phyloP scores from a whole-genome alignment of 768 basidiomycete genomes.

The Suillus placidus region DNA sequence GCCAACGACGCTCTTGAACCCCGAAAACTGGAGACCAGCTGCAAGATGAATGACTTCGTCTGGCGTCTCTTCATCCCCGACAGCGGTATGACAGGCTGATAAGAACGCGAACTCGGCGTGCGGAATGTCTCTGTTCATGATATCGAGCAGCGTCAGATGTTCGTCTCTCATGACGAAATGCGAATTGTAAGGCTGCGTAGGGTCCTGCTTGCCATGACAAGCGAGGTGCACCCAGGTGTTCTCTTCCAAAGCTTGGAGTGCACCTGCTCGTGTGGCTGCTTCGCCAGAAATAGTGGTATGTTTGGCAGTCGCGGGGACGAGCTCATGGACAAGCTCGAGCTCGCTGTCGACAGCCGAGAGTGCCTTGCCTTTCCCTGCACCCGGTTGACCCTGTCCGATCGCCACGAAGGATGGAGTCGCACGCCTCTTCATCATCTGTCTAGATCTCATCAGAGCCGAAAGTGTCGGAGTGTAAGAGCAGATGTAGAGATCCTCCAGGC shows the following conservation, averaged over 20 bases:
- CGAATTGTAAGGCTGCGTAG: slow-evolving; percentile 27
- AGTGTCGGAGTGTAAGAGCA: background rate
- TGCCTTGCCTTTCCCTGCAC: background rate
- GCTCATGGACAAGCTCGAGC: background rate
- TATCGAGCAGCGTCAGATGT: background rate
- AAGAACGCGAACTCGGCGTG: background rate
- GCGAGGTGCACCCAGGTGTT: slow-evolving; percentile 36
- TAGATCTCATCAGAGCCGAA: background rate
- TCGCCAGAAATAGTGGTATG: slow-evolving; percentile 13
- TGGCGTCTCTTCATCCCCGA: too few species aligned
- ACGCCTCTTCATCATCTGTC: background rate
- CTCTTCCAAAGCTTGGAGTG: slow-evolving; percentile 15
- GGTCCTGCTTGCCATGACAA: slow-evolving; percentile 31
- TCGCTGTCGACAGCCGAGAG: background rate
- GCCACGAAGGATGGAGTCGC: background rate
- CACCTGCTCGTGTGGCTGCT: slow-evolving; percentile 17
- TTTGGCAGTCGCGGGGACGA: background rate
- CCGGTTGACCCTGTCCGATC: background rate
- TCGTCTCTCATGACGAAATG: slow-evolving; percentile 17
- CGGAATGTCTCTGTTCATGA: background rate
- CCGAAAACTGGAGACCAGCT: too few species aligned
- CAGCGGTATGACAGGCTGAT: background rate
- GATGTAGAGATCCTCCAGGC: background rate
- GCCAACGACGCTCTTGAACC: too few species aligned
- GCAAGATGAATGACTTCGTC: too few species aligned